phyloP scores from a whole-genome alignment of 1,139 yeast species.

The Saccharomyces hybrid region DNA sequence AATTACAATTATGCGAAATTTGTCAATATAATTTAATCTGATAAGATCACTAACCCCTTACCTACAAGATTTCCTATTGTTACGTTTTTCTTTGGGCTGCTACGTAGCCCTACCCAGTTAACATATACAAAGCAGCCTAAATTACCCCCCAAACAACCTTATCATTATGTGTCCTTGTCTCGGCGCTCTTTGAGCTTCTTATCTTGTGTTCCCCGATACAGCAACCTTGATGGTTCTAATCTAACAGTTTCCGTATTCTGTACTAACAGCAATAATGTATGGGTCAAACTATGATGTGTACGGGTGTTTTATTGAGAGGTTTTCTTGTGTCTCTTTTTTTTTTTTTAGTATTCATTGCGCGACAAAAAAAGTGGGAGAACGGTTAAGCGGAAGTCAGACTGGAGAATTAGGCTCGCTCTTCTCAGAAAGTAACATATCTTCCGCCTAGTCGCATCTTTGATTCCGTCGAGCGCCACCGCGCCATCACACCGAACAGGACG shows the following conservation, averaged over 20 bases:
- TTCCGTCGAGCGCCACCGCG: not conserved
- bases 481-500: not conserved
- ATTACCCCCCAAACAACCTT: not conserved
- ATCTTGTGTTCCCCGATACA: not conserved
- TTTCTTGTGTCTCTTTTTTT: not conserved
- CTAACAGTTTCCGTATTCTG: not conserved
- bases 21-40: not conserved
- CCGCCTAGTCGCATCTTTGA: not conserved
- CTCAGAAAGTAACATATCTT: not conserved
- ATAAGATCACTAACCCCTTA: not conserved
- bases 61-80: not conserved
- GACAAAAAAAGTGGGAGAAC: not conserved
- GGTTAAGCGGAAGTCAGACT: not conserved
- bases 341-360: not conserved
- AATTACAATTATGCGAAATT: not conserved
- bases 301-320: not conserved
- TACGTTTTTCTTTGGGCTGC: not conserved
- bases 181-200: not conserved
- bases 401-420: not conserved
- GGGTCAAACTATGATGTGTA: not conserved
- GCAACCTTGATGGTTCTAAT: slow-evolving; percentile 1
- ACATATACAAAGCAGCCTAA: not conserved
- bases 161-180: not conserved
- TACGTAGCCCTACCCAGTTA: not conserved
- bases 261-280: not conserved